phyloP scores from a whole-genome alignment of 78 protist genomes.

The Dictyostelium brefeldianum region DNA sequence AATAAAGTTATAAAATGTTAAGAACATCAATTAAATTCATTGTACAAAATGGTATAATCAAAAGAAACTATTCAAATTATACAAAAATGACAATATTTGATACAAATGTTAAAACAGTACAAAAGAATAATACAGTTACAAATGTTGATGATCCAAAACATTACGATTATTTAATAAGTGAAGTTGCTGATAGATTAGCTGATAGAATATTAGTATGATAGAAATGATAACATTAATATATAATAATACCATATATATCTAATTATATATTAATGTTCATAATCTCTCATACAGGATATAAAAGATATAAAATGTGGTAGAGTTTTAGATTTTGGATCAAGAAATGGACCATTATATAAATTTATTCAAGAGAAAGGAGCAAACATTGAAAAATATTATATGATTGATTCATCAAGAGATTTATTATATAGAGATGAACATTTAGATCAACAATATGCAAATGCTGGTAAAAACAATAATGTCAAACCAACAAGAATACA shows the following conservation, averaged over 20 bases:
- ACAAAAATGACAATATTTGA: slow-evolving; percentile 63
- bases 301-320: slow-evolving; percentile 32
- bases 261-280: background rate
- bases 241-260: background rate
- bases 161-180: slow-evolving; percentile 65
- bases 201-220: slow-evolving; percentile 55
- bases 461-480: background rate
- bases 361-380: background rate
- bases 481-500: slow-evolving; percentile 61
- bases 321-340: slow-evolving; percentile 73
- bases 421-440: slow-evolving; percentile 55
- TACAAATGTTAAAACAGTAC: slow-evolving; percentile 55
- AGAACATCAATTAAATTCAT: too few species aligned
- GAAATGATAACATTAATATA: background rate
- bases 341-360: slow-evolving; percentile 61
- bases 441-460: slow-evolving; percentile 17
- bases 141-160: background rate
- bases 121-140: slow-evolving; percentile 35
- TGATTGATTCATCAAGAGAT: slow-evolving; percentile 67
- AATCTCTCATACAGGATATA: slow-evolving; percentile 26
- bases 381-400: slow-evolving; percentile 1
- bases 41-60: too few species aligned
- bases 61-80: slow-evolving; percentile 7
- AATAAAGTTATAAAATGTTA: too few species aligned
- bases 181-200: slow-evolving; percentile 55